A percentile compares a stretch with the other conserved stretches of the same genome.
Conservation (phyloP, 1,284 basidiomycete species). For the Cutaneotrichosporon sp. region DNA sequence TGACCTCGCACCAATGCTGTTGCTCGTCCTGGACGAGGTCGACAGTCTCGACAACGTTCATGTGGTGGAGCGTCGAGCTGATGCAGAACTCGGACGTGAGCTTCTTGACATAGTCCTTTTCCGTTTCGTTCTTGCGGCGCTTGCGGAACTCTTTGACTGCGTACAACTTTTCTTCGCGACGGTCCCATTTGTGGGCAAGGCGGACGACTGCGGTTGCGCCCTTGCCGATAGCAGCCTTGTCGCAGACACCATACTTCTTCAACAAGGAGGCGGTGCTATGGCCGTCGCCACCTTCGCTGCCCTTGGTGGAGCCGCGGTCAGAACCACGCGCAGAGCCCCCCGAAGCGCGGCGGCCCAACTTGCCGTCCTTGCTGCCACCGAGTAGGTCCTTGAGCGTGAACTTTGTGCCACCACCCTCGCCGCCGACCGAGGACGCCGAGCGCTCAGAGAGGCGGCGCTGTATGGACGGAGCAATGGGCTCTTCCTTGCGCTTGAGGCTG, state of each 20-base stretch:
- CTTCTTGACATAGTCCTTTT: constrained; percentile 99
- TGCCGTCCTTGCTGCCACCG: constrained; percentile 56
- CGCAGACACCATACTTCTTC: constrained; percentile 96
- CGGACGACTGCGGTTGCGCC: constrained; percentile 95
- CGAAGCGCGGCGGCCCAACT: constrained; percentile 68
- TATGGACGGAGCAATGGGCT: constrained; percentile 15
- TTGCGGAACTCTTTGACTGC: constrained; percentile 99
- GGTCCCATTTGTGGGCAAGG: constrained; percentile 97
- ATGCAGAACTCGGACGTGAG: constrained; percentile 99
- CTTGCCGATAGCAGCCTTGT: constrained; percentile 94
- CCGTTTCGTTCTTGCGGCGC: constrained; percentile 94
- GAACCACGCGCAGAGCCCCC: constrained; percentile 58
- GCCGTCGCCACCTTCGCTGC: constrained; percentile 45
- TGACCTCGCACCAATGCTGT: constrained; percentile 97
- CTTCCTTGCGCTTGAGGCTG: constrained; percentile 34
- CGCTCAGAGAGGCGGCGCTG: constrained; percentile 31
- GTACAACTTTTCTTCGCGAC: constrained; percentile 95
- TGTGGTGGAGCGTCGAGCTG: constrained; percentile 92
- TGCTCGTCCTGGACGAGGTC: constrained; percentile 97
- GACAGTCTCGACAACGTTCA: constrained; percentile 97
- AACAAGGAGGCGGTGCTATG: constrained; percentile 57
- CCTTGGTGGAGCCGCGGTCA: constrained; percentile 48
- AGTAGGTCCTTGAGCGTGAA: constrained; percentile 82
- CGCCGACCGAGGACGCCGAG: constrained; percentile 32
- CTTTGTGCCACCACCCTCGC: constrained; percentile 58